phyloP scores from a whole-genome alignment of 257 asterid genomes.

The Euphrasia confusa region DNA sequence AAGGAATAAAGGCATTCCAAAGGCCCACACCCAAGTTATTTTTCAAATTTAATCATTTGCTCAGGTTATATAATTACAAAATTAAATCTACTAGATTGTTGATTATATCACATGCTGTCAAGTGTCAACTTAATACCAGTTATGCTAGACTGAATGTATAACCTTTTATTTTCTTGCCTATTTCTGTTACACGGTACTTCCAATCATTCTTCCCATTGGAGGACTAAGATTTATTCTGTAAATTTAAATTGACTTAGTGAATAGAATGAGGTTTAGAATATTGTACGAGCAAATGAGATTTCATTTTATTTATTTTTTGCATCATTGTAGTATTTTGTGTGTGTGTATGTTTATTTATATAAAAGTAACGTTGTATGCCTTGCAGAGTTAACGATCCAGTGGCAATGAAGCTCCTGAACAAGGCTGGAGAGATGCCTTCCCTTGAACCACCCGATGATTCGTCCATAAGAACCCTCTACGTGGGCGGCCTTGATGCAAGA shows the following conservation, averaged over 20 bases:
- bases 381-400: slow-evolving; percentile 93
- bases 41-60: slow-evolving; percentile 5
- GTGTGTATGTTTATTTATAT: background rate
- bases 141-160: background rate
- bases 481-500: slow-evolving; percentile 93
- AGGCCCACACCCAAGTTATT: background rate
- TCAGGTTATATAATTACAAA: background rate
- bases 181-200: no score
- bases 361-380: slow-evolving; percentile 1
- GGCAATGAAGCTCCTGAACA: slow-evolving; percentile 79
- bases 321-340: no score
- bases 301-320: no score
- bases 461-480: slow-evolving; percentile 86
- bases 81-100: background rate
- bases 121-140: slow-evolving; percentile 12
- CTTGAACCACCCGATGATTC: slow-evolving; percentile 94
- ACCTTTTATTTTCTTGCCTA: background rate
- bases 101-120: background rate
- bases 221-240: no score
- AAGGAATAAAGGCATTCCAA: no score
- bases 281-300: background rate
- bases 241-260: no score
- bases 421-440: slow-evolving; percentile 99
- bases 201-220: no score
- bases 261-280: background rate